Conservation (phyloP, 2,329 filamentous ascomycete species). For the Verticillium longisporum region DNA sequence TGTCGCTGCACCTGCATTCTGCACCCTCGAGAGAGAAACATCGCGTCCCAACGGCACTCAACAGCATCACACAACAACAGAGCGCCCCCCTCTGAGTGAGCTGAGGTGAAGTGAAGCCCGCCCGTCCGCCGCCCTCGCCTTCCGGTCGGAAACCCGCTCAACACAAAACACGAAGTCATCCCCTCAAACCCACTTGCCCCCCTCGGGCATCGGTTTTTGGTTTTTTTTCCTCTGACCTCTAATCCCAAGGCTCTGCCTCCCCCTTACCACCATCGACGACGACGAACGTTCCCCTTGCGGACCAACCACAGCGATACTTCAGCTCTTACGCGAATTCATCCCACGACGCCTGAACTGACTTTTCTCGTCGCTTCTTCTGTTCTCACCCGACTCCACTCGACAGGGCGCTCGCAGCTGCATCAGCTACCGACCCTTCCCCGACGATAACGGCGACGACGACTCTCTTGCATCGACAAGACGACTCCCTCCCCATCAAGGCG, state of each 20-base stretch:
- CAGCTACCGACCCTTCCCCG: background rate
- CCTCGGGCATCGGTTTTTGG: background rate
- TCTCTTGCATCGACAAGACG: conserved; percentile 6
- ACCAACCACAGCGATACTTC: background rate
- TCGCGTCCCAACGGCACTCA: background rate
- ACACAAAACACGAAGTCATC: conserved; percentile 14
- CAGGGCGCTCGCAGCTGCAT: background rate
- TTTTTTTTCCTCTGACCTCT: background rate
- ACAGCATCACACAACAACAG: background rate
- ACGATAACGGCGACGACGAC: conserved; percentile 2
- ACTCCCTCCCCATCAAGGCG: conserved; percentile 8
- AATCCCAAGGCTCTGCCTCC: background rate
- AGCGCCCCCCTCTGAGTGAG: background rate
- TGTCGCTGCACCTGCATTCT: background rate
- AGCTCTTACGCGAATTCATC: background rate
- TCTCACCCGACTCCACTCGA: background rate
- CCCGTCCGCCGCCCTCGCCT: background rate
- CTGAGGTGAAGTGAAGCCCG: background rate
- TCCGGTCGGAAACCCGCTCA: conserved; percentile 12
- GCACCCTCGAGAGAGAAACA: background rate
- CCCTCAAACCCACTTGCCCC: background rate
- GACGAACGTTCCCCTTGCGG: background rate
- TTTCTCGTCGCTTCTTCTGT: background rate
- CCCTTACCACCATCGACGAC: background rate
- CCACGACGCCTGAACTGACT: background rate